Percentiles rank a stretch among this genome's conserved stretches.
These are phyloP conservation scores for Colletotrichum theobromicola DNA, from an alignment of 2,329 filamentous ascomycete species.

Conservation along the genomic window DNA sequence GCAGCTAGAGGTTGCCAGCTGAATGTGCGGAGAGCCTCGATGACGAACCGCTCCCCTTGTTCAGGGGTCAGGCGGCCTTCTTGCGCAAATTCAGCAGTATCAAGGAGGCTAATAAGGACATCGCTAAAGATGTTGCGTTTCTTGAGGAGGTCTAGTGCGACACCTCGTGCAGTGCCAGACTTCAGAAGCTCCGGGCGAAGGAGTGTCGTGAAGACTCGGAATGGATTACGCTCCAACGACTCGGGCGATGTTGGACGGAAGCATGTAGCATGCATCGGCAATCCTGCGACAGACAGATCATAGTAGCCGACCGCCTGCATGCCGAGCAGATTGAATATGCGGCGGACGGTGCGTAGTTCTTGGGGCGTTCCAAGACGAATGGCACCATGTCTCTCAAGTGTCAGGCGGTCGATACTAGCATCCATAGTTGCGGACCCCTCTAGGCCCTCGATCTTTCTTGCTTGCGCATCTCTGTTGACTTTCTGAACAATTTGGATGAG, in stretches of 20 bases:
- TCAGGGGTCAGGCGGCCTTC: constrained; percentile 28
- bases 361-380: constrained; percentile 51
- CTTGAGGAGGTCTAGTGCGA: constrained; percentile 37
- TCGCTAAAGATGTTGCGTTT: constrained; percentile 47
- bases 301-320: constrained; percentile 59
- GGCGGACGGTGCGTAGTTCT: constrained; percentile 46
- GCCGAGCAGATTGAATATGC: constrained; percentile 51
- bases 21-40: constrained; percentile 50
- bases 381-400: constrained; percentile 47
- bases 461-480: constrained; percentile 25
- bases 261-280: constrained; percentile 57
- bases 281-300: constrained; percentile 48
- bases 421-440: background rate
- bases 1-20: constrained; percentile 49
- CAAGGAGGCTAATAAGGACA: constrained; percentile 40
- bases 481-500: constrained; percentile 33
- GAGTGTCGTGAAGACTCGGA: constrained; percentile 43
- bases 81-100: constrained; percentile 33
- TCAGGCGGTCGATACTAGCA: background rate
- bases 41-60: constrained; percentile 42
- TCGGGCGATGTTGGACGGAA: constrained; percentile 46
- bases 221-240: constrained; percentile 46
- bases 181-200: constrained; percentile 46
- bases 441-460: background rate
- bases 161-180: constrained; percentile 29